These are phyloP conservation scores for Croton laevigatus DNA, from an alignment of 441 rosid genomes.

Conservation along the genomic window DNA sequence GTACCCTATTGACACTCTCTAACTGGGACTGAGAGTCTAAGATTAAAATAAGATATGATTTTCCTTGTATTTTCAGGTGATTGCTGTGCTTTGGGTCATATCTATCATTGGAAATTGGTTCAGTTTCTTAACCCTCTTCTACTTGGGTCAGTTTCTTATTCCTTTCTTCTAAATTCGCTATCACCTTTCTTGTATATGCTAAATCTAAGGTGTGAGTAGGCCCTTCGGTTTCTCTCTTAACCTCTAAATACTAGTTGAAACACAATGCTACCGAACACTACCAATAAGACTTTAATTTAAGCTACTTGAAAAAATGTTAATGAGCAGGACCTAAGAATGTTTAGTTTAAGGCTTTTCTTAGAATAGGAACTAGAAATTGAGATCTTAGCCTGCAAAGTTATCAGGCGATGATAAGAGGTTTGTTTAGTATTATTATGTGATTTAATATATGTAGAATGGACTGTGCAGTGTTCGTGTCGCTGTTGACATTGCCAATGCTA, in stretches of 20 bases:
- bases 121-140: slow-evolving; percentile 45
- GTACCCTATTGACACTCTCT: no score
- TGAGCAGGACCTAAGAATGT: no score
- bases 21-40: background rate
- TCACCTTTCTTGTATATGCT: background rate
- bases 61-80: slow-evolving; percentile 32
- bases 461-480: slow-evolving; percentile 39
- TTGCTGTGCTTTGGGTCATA: slow-evolving; percentile 34
- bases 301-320: no score
- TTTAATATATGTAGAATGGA: background rate
- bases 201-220: background rate
- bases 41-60: background rate
- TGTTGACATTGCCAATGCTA: slow-evolving; percentile 40
- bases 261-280: no score
- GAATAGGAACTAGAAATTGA: no score
- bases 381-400: no score
- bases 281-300: no score
- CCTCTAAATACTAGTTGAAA: no score
- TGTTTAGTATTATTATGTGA: no score
- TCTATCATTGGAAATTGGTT: slow-evolving; percentile 52
- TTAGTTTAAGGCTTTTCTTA: background rate
- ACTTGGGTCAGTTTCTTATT: slow-evolving; percentile 32
- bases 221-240: background rate
- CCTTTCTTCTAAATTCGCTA: background rate
- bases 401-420: no score